phyloP scores from a whole-genome alignment of 257 asterid genomes.

The Jasminum sambac region DNA sequence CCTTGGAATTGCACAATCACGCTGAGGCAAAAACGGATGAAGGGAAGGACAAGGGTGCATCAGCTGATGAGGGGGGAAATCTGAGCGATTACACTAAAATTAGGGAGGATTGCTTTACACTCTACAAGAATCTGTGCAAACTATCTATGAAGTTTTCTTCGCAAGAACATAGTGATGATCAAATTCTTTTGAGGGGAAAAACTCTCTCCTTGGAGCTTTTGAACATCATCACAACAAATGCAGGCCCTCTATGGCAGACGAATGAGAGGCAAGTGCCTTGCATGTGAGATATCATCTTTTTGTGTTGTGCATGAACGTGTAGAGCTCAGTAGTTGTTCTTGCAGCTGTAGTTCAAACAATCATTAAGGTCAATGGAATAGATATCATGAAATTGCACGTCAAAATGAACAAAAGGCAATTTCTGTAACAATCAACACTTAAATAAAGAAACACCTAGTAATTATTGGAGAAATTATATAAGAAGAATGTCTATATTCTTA shows the following conservation, averaged over 20 bases:
- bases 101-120: constrained; percentile 86
- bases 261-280: constrained; percentile 71
- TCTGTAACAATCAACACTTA: constrained; percentile 11
- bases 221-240: constrained; percentile 83
- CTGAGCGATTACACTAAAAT: constrained; percentile 62
- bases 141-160: constrained; percentile 94
- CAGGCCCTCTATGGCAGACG: constrained; percentile 89
- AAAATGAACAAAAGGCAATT: constrained; percentile 5
- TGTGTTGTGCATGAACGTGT: background rate
- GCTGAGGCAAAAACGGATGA: constrained; percentile 33
- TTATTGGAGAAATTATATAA: background rate
- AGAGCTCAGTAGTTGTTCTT: constrained; percentile 20
- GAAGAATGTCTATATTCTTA: background rate
- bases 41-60: constrained; percentile 31
- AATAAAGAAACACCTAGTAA: background rate
- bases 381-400: background rate
- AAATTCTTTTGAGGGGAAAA: constrained; percentile 91
- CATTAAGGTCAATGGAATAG: constrained; percentile 2
- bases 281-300: background rate
- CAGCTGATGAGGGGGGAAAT: constrained; percentile 42
- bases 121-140: constrained; percentile 93
- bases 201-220: constrained; percentile 90
- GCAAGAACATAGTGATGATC: constrained; percentile 86
- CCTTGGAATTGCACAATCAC: constrained; percentile 37
- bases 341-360: constrained; percentile 18